Percentiles rank a stretch among this genome's conserved stretches.
phyloP scores from a whole-genome alignment of 495 filamentous ascomycete genomes.

The Talaromyces stipitatus region DNA sequence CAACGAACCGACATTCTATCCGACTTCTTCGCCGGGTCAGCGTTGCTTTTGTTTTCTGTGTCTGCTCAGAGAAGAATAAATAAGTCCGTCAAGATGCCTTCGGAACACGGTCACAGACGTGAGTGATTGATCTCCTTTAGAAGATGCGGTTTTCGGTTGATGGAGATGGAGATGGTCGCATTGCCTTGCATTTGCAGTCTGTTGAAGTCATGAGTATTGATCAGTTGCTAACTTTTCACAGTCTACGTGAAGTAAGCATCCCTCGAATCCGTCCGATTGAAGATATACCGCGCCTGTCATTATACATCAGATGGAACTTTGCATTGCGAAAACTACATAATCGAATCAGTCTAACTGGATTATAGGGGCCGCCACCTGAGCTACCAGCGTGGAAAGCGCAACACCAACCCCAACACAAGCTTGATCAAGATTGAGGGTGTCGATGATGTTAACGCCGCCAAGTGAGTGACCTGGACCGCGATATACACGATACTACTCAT shows the following conservation, averaged over 20 bases:
- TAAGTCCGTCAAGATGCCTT: constrained; percentile 64
- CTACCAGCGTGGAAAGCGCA: constrained; percentile 85
- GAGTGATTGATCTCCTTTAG: constrained; percentile 40
- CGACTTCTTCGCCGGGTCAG: constrained; percentile 43
- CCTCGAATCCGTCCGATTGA: not conserved
- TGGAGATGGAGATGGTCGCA: constrained; percentile 9
- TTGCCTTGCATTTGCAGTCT: not conserved
- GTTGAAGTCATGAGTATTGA: constrained; percentile 6
- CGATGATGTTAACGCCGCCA: constrained; percentile 75
- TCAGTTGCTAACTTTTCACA: constrained; percentile 28
- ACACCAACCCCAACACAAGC: constrained; percentile 73
- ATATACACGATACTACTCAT: not conserved
- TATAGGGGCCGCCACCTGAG: constrained; percentile 83
- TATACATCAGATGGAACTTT: too few species aligned
- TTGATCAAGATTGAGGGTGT: constrained; percentile 98
- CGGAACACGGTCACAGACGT: constrained; percentile 78
- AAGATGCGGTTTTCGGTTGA: not conserved
- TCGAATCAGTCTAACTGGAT: constrained; percentile 5
- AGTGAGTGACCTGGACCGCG: constrained; percentile 43
- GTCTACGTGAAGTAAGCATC: constrained; percentile 88
- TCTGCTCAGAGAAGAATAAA: constrained; percentile 32
- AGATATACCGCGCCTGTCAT: not conserved
- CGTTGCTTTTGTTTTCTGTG: constrained; percentile 34
- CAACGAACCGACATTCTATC: constrained; percentile 22
- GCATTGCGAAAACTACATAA: too few species aligned